Evolutionary conservation across 1,284 basidiomycete species (phyloP), one percentile per base, ranked within the genome.

Genomic region (Cutaneotrichosporon cavernicola): DNA sequence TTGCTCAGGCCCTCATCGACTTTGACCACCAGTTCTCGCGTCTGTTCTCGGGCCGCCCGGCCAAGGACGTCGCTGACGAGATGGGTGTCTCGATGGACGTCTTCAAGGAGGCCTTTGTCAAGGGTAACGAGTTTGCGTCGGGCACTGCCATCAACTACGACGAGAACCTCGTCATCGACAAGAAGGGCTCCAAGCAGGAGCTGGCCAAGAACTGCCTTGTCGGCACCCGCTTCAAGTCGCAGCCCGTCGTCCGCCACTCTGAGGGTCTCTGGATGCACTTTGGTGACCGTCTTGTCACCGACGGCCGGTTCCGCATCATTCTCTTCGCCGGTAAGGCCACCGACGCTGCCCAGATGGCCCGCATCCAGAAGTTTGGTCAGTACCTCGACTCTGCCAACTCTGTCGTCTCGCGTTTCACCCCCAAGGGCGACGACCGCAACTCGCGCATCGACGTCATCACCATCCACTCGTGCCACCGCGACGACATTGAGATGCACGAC

Each of bases 1-100:
- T 65, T n/a, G 68, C 68, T 5, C 64, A 89, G 76, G 89, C 91
- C 67, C 83, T 94, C 60, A 92, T 93, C 70, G 76, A 85, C 64
- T 91, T 91, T 70, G 91, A 93, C 77, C 87, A 87, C 75, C 81
- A 87, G 69, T 91, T 88, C 73, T 85, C 89, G 3, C 82, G 85
- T 11, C 80, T 92, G 22, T 91, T 92, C 77, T 90, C 89, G n/a
- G 88, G 86, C 50, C 91, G 90, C 77, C 60, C 56, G 31, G 53
- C 47, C 36, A 62, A 56, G 52, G 51, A 55, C 31, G 56, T 60
- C 16, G 87, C 89, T 6, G 52, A 60, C 53, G 63, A 56, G 53
- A 47, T 56, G 36, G 63, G 59, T 31, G 82, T 83, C 40, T 86
- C 85, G 5, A 81, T 83, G 43, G 82, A 84, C 1, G 65, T 61